Evolutionary conservation across 1,284 basidiomycete species (phyloP).

Genomic region (Somion occarium): DNA sequence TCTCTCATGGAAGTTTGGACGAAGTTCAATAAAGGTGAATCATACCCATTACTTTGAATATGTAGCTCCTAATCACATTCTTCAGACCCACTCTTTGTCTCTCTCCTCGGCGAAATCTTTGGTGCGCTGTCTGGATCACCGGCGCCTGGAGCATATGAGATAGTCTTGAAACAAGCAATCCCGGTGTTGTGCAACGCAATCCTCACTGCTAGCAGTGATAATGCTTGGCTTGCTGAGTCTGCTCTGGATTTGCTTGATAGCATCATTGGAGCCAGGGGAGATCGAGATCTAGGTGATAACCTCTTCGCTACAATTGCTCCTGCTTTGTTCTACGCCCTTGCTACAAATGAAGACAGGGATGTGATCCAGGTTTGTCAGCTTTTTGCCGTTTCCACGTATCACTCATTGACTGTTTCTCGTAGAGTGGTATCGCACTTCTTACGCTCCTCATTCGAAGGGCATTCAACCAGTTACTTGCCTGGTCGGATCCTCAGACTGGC

Average conservation of each 20-base stretch:
- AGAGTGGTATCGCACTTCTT: conserved; percentile 82
- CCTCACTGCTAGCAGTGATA: conserved; percentile 47
- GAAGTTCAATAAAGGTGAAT: conserved; percentile 75
- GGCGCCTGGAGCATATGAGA: conserved; percentile 57
- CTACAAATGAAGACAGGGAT: conserved; percentile 74
- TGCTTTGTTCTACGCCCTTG: conserved; percentile 66
- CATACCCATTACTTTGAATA: not conserved
- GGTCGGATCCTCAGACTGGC: conserved; percentile 59
- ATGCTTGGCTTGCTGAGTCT: conserved; percentile 69
- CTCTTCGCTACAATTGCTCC: conserved; percentile 74
- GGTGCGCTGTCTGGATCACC: conserved; percentile 62
- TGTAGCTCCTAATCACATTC: conserved; percentile 3
- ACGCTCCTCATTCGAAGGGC: conserved; percentile 88
- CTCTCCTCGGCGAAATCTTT: conserved; percentile 82
- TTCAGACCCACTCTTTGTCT: conserved; percentile 84
- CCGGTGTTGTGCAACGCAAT: conserved; percentile 72
- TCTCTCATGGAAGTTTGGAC: conserved; percentile 77
- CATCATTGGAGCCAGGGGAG: conserved; percentile 51
- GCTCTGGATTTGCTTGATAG: conserved; percentile 80
- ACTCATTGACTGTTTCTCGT: not conserved
- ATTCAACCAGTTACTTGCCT: conserved; percentile 71
- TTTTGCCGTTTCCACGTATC: not conserved
- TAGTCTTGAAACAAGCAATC: conserved; percentile 68
- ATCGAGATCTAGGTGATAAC: conserved; percentile 69
- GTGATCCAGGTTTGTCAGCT: conserved; percentile 61